Evolutionary conservation across 345 rosid genomes (phyloP).

Genomic region (Zanthoxylum bungeanum): DNA sequence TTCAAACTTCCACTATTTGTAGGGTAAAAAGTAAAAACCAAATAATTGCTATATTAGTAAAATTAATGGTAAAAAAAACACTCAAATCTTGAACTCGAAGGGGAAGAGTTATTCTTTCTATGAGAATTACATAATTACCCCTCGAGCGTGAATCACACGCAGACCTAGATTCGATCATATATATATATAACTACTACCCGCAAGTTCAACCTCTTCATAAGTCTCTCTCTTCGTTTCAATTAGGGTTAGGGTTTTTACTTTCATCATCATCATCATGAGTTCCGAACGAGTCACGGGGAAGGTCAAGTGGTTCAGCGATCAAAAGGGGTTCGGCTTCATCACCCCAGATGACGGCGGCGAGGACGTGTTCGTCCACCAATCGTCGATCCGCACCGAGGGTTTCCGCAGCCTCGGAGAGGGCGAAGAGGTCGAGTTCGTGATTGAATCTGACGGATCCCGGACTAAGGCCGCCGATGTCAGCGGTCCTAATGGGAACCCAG

Average conservation of each 20-base stretch:
- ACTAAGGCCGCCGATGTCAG: slow-evolving; percentile 80
- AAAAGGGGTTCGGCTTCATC: slow-evolving; percentile 90
- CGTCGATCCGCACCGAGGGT: slow-evolving; percentile 75
- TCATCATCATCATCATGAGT: slow-evolving; percentile 20
- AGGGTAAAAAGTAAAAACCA: no score
- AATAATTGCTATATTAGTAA: no score
- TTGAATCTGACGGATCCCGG: slow-evolving; percentile 46
- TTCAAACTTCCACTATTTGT: no score
- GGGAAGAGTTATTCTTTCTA: no score
- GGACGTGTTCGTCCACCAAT: slow-evolving; percentile 86
- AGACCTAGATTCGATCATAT: slow-evolving; percentile 1
- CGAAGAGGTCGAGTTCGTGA: slow-evolving; percentile 61
- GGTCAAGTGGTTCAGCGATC: slow-evolving; percentile 72
- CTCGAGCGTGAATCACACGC: slow-evolving; percentile 30
- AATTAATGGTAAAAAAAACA: no score
- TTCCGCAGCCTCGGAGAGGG: slow-evolving; percentile 67
- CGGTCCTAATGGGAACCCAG: slow-evolving; percentile 61
- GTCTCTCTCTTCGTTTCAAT: not conserved
- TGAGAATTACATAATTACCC: not conserved
- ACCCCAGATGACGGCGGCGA: slow-evolving; percentile 84
- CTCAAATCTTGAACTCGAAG: no score
- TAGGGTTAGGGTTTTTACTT: slow-evolving; percentile 9
- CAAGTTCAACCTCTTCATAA: not conserved
- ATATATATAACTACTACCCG: not conserved
- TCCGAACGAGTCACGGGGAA: slow-evolving; percentile 49